Evolutionary conservation across 2,329 filamentous ascomycete genomes (phyloP), one percentile per base, ranked within the genome.

Genomic region (Didymella exigua): DNA sequence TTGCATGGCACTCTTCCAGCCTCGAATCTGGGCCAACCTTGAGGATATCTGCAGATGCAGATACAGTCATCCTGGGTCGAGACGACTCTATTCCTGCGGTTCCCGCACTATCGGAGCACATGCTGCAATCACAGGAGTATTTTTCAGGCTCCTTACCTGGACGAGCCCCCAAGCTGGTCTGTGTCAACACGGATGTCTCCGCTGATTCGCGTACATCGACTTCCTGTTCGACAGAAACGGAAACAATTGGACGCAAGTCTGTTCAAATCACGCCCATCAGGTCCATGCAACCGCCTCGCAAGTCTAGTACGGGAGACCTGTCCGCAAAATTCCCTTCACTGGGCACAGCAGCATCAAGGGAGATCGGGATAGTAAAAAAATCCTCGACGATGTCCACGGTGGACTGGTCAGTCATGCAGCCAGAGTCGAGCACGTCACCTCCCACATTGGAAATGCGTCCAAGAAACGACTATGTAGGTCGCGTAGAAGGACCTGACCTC

Each of bases 11-110:
- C 24, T 57, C 63, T 3, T 50, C 58, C 2, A 31, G 47, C 13
- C 52, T 55, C 26, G 56, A 48, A 18, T 41, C 60, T 16, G 67
- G 68, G 4, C 62, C 67, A 1, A 41, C 59, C 9, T 41, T 71
- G 11, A 71, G 33, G 4, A 68, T 72, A 16, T 48, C 45, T 19
- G 41, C 57, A 29, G 67, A 71, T 24, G 70, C 69, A n/a, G 68
- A 73, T 33, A 42, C 41, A 13, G 27, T 70, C 11, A 38, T 72
- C 18, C 49, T 66, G 13, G 67, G 65, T 18, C 42, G 43, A 8
- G 21, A 19, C 21, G 33, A 45, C 5, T 19, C 42, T 3, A 38
- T 56, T 1, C 57, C 63, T 34, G 58, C 56, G 9, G 40, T 60
- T 2, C 62, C 62, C 23, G 10, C 49, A 4, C 21, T 62, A 2